Base-by-base conservation (phyloP, 192 early-diverging fungal species). In the Pilaira anomala region DNA sequence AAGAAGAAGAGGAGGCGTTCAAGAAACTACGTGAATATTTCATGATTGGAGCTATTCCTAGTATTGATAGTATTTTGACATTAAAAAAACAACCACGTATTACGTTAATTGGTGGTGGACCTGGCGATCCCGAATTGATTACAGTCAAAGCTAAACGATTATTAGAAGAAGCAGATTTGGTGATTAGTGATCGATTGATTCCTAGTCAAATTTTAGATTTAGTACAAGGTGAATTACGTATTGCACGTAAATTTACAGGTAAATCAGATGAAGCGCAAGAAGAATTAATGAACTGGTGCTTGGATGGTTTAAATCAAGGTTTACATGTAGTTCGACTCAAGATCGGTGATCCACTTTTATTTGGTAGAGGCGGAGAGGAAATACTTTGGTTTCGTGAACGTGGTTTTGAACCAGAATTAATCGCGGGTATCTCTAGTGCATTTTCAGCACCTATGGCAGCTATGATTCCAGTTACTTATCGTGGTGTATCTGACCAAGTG, bases 341-440 rank as follows among this genome's bases (percentile, higher is more conserved):
- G 79, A 85, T 87, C 45, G 95, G 95, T n/a, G 93, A 96, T 60
- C 91, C 92, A 22, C 92, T 94, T 67, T 81, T 97, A 44, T 97
- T 93, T 67, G 95, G 93, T 8, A 87, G 95, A 13, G 95, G 93
- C 21, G 93, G 87, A 14, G 95, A 97, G 69, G 95, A 97, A 69
- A 73, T 93, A 9, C 46, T 88, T 42, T 88, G 78, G 55, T 90
- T 93, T 72, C 78, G 83, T 16, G 71, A 80, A 19, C 74, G 79
- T 58, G 94, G 93, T 5, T 88, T 83, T 55, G 84, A 88, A 25
- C 76, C 80, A 5, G 79, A 85, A 45, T 79, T 93, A 12, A 73
- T 93, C 0, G 88, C 92, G 2, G 95, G 93, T 19, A 80, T 97
- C 11, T 83, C 86, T 0, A 89, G 88, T 54, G 84, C 84, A 12